A percentile compares a stretch with the other conserved stretches of the same genome.
phyloP scores from a whole-genome alignment of 345 rosid genomes.

The Populus deltoides region DNA sequence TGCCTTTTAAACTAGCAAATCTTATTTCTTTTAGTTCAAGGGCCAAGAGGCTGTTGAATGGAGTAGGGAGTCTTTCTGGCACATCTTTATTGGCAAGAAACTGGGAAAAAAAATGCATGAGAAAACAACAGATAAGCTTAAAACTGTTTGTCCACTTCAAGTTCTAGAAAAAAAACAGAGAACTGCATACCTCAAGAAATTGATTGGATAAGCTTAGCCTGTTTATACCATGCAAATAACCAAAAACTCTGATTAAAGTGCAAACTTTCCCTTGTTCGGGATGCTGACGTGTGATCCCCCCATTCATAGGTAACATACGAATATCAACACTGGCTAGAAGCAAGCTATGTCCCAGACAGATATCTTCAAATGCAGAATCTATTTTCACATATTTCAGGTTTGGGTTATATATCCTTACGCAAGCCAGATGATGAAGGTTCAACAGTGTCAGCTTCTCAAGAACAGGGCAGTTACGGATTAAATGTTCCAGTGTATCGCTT shows the following conservation, averaged over 20 bases:
- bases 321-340: constrained; percentile 28
- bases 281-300: neutral
- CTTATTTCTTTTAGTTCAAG: constrained; percentile 24
- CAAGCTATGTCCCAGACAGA: constrained; percentile 21
- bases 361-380: constrained; percentile 27
- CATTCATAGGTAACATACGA: constrained; percentile 17
- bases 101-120: constrained; percentile 7
- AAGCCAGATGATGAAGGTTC: constrained; percentile 23
- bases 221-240: constrained; percentile 16
- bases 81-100: constrained; percentile 21
- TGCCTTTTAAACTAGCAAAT: constrained; percentile 15
- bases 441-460: constrained; percentile 28
- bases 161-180: neutral
- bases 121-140: neutral
- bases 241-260: constrained; percentile 26
- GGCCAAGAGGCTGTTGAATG: constrained; percentile 8
- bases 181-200: constrained; percentile 32
- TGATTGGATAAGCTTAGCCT: constrained; percentile 25
- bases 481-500: constrained; percentile 19
- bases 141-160: neutral
- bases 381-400: constrained; percentile 34
- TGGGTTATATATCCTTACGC: constrained; percentile 25
- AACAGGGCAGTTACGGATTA: constrained; percentile 27
- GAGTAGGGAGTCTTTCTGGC: constrained; percentile 17
- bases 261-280: constrained; percentile 13